Percentiles rank a stretch among this genome's conserved stretches.
Evolutionary conservation across 1,284 basidiomycete species (phyloP).

Genomic region (Irpex sp.): DNA sequence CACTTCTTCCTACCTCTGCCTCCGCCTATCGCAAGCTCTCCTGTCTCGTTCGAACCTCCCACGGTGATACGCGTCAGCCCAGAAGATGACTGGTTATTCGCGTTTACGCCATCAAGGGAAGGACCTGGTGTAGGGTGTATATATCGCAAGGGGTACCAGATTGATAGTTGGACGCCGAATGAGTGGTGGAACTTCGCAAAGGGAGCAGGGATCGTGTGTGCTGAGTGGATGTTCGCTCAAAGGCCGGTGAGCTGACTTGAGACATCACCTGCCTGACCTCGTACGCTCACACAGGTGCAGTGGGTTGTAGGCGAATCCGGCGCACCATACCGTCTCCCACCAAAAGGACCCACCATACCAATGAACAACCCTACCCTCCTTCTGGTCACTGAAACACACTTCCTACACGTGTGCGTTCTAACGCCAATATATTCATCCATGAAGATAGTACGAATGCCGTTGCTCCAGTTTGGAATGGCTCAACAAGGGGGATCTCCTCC

Average conservation of each 20-base stretch:
- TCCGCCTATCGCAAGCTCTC: conserved; percentile 36
- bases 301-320: conserved; percentile 27
- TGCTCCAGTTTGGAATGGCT: conserved; percentile 13
- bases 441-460: conserved; percentile 18
- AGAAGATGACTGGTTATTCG: conserved; percentile 60
- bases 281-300: conserved; percentile 12
- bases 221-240: conserved; percentile 52
- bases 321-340: conserved; percentile 24
- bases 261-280: background rate
- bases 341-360: conserved; percentile 24
- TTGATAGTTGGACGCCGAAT: conserved; percentile 57
- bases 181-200: conserved; percentile 51
- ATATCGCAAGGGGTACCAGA: conserved; percentile 51
- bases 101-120: conserved; percentile 60
- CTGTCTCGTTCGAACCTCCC: conserved; percentile 53
- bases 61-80: conserved; percentile 55
- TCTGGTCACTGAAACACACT: conserved; percentile 28
- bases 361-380: conserved; percentile 22
- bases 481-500: background rate
- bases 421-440: conserved; percentile 15
- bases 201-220: conserved; percentile 53
- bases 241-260: conserved; percentile 45
- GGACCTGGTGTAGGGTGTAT: conserved; percentile 55
- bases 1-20: conserved; percentile 57
- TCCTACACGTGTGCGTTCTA: conserved; percentile 21